phyloP scores from a whole-genome alignment of 495 filamentous ascomycete genomes.

The Podospora australis region DNA sequence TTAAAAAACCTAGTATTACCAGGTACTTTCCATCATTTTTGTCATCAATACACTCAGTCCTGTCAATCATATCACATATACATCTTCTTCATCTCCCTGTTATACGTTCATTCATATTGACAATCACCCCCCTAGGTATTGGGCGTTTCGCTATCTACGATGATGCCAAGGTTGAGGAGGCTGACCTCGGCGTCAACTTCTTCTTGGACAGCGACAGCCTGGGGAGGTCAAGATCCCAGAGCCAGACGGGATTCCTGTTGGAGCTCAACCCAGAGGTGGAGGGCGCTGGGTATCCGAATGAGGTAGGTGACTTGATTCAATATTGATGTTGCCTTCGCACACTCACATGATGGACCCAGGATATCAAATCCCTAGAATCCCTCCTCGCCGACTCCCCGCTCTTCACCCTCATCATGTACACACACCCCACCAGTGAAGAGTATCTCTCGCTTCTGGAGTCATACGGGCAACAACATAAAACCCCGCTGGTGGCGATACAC shows the following conservation, averaged over 20 bases:
- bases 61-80: too few relatives aligned
- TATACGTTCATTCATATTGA: too few relatives aligned
- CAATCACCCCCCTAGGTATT: slow-evolving; percentile 50
- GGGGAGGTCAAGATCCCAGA: slow-evolving; percentile 73
- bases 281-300: slow-evolving; percentile 52
- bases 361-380: slow-evolving; percentile 26
- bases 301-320: slow-evolving; percentile 24
- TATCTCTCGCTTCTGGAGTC: slow-evolving; percentile 51
- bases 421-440: slow-evolving; percentile 57
- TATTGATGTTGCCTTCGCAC: too few relatives aligned
- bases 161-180: slow-evolving; percentile 64
- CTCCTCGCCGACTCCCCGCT: slow-evolving; percentile 40
- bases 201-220: slow-evolving; percentile 77
- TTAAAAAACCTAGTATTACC: slow-evolving; percentile 96
- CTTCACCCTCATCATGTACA: slow-evolving; percentile 71
- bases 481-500: slow-evolving; percentile 76
- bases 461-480: slow-evolving; percentile 53
- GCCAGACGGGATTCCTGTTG: slow-evolving; percentile 64
- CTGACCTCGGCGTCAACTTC: slow-evolving; percentile 92
- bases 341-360: slow-evolving; percentile 18
- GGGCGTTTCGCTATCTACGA: slow-evolving; percentile 94
- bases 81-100: too few relatives aligned
- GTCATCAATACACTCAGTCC: not conserved
- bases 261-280: slow-evolving; percentile 96
- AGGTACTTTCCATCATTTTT: slow-evolving; percentile 32